Conservation (phyloP, 2,329 filamentous ascomycete genomes). For the Fusarium secorum region DNA sequence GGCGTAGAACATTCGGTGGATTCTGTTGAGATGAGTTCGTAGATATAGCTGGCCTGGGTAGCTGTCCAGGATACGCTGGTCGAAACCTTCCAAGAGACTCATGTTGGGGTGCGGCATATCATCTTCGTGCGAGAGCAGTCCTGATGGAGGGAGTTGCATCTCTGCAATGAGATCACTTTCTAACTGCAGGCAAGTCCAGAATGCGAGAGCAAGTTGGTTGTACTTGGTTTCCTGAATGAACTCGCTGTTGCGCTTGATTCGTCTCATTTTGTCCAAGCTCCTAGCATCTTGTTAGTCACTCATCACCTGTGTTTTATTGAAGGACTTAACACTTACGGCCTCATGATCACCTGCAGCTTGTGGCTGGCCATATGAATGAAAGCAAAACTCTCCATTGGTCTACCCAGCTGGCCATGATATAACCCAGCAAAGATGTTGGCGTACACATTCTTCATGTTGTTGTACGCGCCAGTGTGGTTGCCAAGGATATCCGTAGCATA, state of each 20-base stretch:
- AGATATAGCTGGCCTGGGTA: slow-evolving; percentile 71
- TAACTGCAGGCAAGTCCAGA: slow-evolving; percentile 92
- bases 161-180: slow-evolving; percentile 96
- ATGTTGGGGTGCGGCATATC: slow-evolving; percentile 73
- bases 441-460: slow-evolving; percentile 84
- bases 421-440: slow-evolving; percentile 86
- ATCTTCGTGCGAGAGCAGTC: slow-evolving; percentile 67
- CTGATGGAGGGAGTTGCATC: slow-evolving; percentile 69
- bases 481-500: slow-evolving; percentile 87
- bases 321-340: slow-evolving; percentile 65
- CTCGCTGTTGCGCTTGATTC: slow-evolving; percentile 48
- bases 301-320: neutral
- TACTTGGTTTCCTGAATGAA: slow-evolving; percentile 53
- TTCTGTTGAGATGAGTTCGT: slow-evolving; percentile 68
- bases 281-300: slow-evolving; percentile 42
- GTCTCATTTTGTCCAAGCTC: slow-evolving; percentile 58
- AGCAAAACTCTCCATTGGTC: slow-evolving; percentile 83
- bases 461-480: slow-evolving; percentile 78
- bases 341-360: slow-evolving; percentile 74
- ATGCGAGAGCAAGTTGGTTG: slow-evolving; percentile 77
- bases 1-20: slow-evolving; percentile 65
- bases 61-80: slow-evolving; percentile 61
- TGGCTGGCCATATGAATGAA: slow-evolving; percentile 65
- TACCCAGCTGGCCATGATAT: slow-evolving; percentile 86
- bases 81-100: slow-evolving; percentile 53